These are phyloP conservation scores for Trichoderma simmonsii DNA, from an alignment of 2,329 filamentous ascomycete species.

Conservation along the genomic window DNA sequence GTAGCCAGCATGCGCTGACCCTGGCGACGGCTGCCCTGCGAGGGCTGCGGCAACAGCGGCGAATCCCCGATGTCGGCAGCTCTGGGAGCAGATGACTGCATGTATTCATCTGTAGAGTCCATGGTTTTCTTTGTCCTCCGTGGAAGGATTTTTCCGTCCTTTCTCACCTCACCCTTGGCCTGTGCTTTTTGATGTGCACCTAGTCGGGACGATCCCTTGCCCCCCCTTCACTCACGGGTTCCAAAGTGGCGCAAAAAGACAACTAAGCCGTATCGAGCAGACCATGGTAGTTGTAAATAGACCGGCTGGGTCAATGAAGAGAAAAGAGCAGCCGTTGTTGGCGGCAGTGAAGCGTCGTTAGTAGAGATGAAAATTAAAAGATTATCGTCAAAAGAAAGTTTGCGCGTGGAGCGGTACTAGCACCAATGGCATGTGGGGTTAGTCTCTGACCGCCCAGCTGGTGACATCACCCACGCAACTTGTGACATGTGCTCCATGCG, in stretches of 20 bases:
- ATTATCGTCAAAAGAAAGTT: conserved; percentile 12
- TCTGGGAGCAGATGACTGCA: background rate
- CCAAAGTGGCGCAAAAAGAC: background rate
- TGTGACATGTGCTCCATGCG: background rate
- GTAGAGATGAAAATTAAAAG: background rate
- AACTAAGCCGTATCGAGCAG: background rate
- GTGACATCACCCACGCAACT: conserved; percentile 14
- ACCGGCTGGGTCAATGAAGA: background rate
- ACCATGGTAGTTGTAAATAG: conserved; percentile 2
- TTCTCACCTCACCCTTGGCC: background rate
- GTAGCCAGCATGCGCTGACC: conserved; percentile 43
- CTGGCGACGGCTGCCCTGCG: conserved; percentile 18
- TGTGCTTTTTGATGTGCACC: background rate
- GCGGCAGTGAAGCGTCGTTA: background rate
- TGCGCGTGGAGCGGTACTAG: conserved; percentile 2
- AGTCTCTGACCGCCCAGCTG: background rate
- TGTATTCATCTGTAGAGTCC: conserved; percentile 1
- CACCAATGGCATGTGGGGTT: conserved; percentile 15
- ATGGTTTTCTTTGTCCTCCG: background rate
- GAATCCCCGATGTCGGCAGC: conserved; percentile 1
- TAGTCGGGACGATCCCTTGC: background rate
- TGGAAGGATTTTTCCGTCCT: background rate
- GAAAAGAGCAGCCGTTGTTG: background rate
- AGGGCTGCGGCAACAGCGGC: background rate
- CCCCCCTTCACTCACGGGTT: background rate